These are phyloP conservation scores for Diversispora epigaea DNA, from an alignment of 192 early-diverging fungal genomes.

Conservation along the genomic window DNA sequence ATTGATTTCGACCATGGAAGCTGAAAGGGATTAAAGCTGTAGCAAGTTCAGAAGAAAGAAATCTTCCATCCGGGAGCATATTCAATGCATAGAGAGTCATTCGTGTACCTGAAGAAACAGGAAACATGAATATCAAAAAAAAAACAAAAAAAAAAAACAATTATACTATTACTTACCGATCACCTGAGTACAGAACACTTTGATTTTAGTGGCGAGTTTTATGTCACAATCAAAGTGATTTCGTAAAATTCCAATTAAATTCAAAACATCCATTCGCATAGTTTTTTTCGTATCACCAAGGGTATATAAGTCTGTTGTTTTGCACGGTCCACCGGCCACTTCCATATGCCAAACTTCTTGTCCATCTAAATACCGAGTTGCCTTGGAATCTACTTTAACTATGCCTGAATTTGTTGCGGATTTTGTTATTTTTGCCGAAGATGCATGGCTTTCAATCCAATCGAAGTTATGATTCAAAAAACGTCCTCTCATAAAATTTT, in stretches of 20 bases:
- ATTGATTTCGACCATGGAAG: conserved; percentile 19
- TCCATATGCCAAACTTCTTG: conserved; percentile 25
- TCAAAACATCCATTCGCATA: conserved; percentile 26
- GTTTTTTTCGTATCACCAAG: conserved; percentile 17
- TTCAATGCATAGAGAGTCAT: conserved; percentile 22
- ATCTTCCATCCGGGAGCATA: conserved; percentile 32
- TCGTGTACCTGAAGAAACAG: conserved; percentile 24
- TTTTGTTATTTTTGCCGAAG: conserved; percentile 21
- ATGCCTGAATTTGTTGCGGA: conserved; percentile 19
- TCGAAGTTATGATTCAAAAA: conserved; percentile 21
- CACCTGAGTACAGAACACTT: conserved; percentile 20
- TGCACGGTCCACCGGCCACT: conserved; percentile 4
- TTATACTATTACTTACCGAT: conserved; percentile 29
- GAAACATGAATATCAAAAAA: conserved; percentile 27
- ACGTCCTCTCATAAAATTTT: conserved; percentile 28
- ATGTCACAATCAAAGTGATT: conserved; percentile 30
- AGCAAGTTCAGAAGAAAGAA: conserved; percentile 22
- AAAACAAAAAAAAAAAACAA: too few species aligned
- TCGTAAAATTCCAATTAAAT: conserved; percentile 25
- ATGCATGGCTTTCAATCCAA: conserved; percentile 21
- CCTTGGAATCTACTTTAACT: conserved; percentile 25
- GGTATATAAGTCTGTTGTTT: conserved; percentile 6
- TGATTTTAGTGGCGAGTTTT: conserved; percentile 15
- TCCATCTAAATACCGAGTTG: background rate
- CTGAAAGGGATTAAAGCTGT: conserved; percentile 21